Evolutionary conservation across 306 rosid species (phyloP).

Genomic region (Cicer bijugum): DNA sequence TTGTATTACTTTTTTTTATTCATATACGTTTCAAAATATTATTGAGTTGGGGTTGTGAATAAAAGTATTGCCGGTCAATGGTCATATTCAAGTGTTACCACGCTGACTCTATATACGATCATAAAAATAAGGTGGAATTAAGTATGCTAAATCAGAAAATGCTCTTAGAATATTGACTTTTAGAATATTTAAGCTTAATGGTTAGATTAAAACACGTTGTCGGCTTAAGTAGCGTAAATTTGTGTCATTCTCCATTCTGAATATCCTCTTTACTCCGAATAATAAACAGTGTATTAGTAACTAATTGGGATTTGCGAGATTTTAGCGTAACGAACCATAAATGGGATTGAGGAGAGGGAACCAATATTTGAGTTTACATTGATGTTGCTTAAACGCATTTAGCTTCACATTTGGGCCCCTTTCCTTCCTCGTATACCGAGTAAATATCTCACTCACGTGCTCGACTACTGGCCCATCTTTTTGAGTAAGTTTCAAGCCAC

Average conservation of each 20-base stretch:
- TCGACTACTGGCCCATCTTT: slow-evolving; percentile 55
- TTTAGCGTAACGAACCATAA: slow-evolving; percentile 94
- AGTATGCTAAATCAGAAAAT: no score
- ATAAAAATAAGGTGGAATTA: no score
- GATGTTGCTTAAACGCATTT: slow-evolving; percentile 88
- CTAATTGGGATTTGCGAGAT: slow-evolving; percentile 83
- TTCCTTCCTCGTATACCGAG: slow-evolving; percentile 53
- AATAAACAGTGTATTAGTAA: slow-evolving; percentile 1
- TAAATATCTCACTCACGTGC: slow-evolving; percentile 68
- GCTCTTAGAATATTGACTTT: no score
- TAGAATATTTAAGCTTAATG: background rate
- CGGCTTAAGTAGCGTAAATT: slow-evolving; percentile 58
- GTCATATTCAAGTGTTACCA: no score
- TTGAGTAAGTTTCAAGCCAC: slow-evolving; percentile 59
- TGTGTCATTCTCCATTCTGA: slow-evolving; percentile 52
- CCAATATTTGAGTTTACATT: slow-evolving; percentile 36
- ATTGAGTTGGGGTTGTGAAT: no score
- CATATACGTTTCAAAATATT: no score
- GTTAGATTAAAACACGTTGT: slow-evolving; percentile 44
- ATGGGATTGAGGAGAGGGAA: slow-evolving; percentile 58
- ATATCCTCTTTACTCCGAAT: background rate
- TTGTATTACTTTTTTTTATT: no score
- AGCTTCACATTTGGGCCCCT: slow-evolving; percentile 43
- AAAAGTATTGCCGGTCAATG: no score
- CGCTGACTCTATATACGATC: no score